Evolutionary conservation across 495 filamentous ascomycete genomes (phyloP).

Genomic region (Xylaria scruposa): DNA sequence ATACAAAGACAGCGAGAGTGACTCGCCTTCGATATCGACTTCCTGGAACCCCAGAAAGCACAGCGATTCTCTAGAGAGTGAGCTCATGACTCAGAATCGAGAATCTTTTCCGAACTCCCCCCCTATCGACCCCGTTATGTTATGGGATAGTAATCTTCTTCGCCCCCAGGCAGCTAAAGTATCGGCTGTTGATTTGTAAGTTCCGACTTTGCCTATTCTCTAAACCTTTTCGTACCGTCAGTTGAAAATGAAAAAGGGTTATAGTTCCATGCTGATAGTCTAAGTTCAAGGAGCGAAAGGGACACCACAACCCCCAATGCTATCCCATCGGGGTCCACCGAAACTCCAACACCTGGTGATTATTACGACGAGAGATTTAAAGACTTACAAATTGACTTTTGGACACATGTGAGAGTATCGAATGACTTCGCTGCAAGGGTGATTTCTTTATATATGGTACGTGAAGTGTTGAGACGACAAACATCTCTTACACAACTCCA

Average conservation of each 20-base stretch:
- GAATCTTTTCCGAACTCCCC: slow-evolving; percentile 16
- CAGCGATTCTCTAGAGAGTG: slow-evolving; percentile 21
- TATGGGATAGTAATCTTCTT: slow-evolving; percentile 14
- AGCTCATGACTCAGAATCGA: slow-evolving; percentile 23
- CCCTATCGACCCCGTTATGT: not conserved
- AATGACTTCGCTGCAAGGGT: slow-evolving; percentile 22
- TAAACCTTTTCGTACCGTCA: no score
- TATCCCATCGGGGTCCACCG: not conserved
- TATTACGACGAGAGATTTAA: slow-evolving; percentile 27
- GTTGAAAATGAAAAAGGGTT: no score
- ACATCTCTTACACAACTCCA: no score
- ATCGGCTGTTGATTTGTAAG: slow-evolving; percentile 6
- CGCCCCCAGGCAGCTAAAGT: not conserved
- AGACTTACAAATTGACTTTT: slow-evolving; percentile 16
- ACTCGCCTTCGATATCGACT: not conserved
- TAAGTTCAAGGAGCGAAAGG: not conserved
- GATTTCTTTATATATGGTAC: slow-evolving; percentile 30
- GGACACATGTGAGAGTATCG: slow-evolving; percentile 23
- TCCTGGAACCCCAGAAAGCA: no score
- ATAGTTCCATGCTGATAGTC: no score
- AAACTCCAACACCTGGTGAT: no score
- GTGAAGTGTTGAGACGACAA: no score
- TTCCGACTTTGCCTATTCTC: no score
- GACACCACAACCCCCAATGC: not conserved
- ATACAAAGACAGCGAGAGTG: not conserved